Percentiles rank a stretch among this genome's conserved stretches.
Conservation (phyloP, 148 eudicot species). For the Rhododendron ovatum region DNA sequence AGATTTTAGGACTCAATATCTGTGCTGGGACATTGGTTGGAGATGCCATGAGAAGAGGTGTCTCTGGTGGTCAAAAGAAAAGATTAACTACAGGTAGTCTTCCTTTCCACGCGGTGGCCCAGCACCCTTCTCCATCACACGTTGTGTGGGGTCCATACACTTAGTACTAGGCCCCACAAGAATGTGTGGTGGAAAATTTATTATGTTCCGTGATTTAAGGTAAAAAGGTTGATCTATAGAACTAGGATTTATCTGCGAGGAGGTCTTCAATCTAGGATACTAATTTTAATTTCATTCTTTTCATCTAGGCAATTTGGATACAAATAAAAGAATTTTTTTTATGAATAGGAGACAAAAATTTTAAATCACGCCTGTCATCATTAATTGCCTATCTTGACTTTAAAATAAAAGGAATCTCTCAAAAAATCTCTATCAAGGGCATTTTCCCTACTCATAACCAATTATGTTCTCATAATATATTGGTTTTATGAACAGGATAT, state of each 20-base stretch:
- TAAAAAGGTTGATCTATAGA: neutral
- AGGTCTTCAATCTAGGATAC: neutral
- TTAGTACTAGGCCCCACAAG: neutral
- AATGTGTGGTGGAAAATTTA: neutral
- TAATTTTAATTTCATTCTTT: no score
- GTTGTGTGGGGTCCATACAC: neutral
- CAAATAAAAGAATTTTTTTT: no score
- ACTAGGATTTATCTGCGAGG: neutral
- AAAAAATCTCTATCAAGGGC: neutral
- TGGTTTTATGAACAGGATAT: no score
- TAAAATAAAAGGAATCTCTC: neutral
- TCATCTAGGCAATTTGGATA: neutral
- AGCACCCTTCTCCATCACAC: neutral
- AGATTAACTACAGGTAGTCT: conserved; percentile 67
- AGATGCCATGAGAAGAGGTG: conserved; percentile 81
- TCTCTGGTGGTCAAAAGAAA: conserved; percentile 89
- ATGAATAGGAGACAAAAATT: neutral
- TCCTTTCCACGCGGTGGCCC: neutral
- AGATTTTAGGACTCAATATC: conserved; percentile 81
- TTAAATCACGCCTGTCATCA: neutral
- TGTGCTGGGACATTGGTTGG: conserved; percentile 74
- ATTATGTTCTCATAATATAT: neutral
- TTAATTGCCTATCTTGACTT: neutral
- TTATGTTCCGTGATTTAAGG: neutral
- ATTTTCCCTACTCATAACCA: neutral